Conservation (phyloP, 768 basidiomycete genomes). For the Panaeolus cyanescens region DNA sequence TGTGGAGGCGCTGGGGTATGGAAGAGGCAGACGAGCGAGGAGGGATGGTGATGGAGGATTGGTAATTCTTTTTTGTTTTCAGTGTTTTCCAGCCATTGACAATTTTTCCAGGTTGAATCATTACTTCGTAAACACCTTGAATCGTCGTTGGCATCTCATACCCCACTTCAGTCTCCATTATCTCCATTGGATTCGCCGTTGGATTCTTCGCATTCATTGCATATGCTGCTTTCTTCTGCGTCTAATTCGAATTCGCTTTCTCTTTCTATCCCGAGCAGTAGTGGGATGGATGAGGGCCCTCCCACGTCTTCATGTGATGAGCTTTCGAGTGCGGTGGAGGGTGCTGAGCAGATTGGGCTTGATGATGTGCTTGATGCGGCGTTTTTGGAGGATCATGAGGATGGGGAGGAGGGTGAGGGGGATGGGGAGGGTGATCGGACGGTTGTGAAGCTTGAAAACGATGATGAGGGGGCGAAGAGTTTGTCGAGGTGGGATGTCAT, state of each 20-base stretch:
- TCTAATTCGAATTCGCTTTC: not conserved
- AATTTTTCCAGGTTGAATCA: slow-evolving; percentile 34
- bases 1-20: not conserved
- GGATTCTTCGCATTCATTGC: slow-evolving; percentile 11
- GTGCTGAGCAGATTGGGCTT: slow-evolving; percentile 55
- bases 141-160: slow-evolving; percentile 20
- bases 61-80: slow-evolving; percentile 26
- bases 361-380: slow-evolving; percentile 80
- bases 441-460: too few species aligned
- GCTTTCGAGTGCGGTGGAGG: slow-evolving; percentile 1
- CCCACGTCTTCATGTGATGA: not conserved
- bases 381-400: slow-evolving; percentile 49
- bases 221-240: slow-evolving; percentile 15
- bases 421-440: too few species aligned
- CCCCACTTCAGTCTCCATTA: not conserved
- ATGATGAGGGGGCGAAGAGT: slow-evolving; percentile 41
- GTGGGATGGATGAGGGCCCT: not conserved
- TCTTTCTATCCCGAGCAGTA: not conserved
- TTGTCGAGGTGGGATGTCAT: slow-evolving; percentile 75
- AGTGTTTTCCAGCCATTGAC: slow-evolving; percentile 14
- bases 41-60: slow-evolving; percentile 18
- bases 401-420: not conserved
- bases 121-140: slow-evolving; percentile 34
- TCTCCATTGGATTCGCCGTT: not conserved
- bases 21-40: slow-evolving; percentile 25